These are phyloP conservation scores for Salix koriyanagi DNA, from an alignment of 345 rosid species.

Conservation along the genomic window DNA sequence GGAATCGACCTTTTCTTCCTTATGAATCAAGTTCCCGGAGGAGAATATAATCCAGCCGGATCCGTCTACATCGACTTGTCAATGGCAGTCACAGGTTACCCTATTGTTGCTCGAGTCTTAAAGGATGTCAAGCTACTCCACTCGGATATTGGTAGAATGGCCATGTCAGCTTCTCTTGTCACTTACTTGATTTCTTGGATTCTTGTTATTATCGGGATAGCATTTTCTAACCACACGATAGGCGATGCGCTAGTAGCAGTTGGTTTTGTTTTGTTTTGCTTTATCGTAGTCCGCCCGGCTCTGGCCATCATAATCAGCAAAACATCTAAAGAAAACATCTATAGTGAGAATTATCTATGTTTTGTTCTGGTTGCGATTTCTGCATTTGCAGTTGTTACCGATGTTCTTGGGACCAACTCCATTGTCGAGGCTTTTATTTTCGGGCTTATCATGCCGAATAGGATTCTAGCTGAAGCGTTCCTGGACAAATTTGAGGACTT, in stretches of 20 bases:
- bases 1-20: constrained; percentile 36
- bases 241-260: not conserved
- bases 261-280: constrained; percentile 12
- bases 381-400: constrained; percentile 31
- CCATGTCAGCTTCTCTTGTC: constrained; percentile 9
- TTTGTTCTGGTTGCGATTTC: constrained; percentile 24
- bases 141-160: constrained; percentile 28
- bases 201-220: constrained; percentile 14
- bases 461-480: constrained; percentile 25
- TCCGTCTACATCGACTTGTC: constrained; percentile 12
- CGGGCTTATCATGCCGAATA: constrained; percentile 44
- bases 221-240: not conserved
- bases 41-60: not conserved
- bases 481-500: constrained; percentile 39
- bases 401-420: constrained; percentile 32
- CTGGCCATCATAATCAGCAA: constrained; percentile 11
- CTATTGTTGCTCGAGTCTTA: constrained; percentile 23
- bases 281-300: constrained; percentile 18
- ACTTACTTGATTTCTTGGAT: constrained; percentile 25
- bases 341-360: constrained; percentile 8
- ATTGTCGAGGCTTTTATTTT: constrained; percentile 47
- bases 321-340: not conserved
- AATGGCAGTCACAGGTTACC: constrained; percentile 24
- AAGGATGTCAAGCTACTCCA: constrained; percentile 24
- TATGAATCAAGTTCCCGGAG: not conserved